These are phyloP conservation scores for Fusarium sarcochroum DNA, from an alignment of 2,329 filamentous ascomycete genomes.

Conservation along the genomic window DNA sequence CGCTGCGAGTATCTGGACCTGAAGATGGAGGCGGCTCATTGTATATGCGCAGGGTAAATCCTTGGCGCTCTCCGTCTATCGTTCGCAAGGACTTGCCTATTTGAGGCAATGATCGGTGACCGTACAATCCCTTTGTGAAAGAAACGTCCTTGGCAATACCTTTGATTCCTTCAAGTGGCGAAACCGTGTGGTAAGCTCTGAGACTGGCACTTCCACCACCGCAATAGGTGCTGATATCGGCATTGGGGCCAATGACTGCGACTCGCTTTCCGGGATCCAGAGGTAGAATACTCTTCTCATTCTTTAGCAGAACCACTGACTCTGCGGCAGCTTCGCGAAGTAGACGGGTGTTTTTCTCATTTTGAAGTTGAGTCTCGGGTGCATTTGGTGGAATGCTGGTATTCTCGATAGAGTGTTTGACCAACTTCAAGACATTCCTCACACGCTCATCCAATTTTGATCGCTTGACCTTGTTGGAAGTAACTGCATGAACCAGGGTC, in stretches of 20 bases:
- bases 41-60: background rate
- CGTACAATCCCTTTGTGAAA: rapidly evolving
- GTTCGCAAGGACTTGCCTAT: background rate
- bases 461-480: background rate
- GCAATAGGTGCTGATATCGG: background rate
- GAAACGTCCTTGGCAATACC: background rate
- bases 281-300: background rate
- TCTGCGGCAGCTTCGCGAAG: background rate
- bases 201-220: slow-evolving; percentile 11
- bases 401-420: slow-evolving; percentile 7
- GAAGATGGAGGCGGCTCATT: background rate
- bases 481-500: background rate
- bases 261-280: background rate
- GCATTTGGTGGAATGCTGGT: background rate
- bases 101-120: background rate
- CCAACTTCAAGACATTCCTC: background rate
- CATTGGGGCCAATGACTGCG: background rate
- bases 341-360: rapidly evolving
- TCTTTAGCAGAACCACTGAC: background rate
- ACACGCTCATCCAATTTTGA: background rate
- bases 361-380: background rate
- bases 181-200: background rate
- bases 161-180: background rate
- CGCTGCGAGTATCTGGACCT: background rate
- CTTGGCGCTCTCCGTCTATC: background rate